Evolutionary conservation across 1,284 basidiomycete species (phyloP).

Genomic region (Volvariella surrecta): DNA sequence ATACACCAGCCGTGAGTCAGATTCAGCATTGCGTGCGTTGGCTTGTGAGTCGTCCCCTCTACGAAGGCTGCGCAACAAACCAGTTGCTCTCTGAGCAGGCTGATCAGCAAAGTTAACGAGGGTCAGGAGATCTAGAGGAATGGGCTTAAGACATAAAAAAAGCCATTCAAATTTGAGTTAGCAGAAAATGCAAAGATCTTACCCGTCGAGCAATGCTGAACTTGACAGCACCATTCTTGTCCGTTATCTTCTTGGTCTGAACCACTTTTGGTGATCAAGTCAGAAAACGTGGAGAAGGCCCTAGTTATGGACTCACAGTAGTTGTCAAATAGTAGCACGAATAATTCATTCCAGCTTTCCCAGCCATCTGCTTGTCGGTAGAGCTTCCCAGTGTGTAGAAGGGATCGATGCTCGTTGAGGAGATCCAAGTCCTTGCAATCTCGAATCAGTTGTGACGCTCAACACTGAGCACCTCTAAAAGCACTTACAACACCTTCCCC

Average conservation of each 20-base stretch:
- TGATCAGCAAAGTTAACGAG: conserved; percentile 77
- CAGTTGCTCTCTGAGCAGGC: conserved; percentile 54
- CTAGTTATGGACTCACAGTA: conserved; percentile 54
- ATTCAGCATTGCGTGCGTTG: conserved; percentile 29
- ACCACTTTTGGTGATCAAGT: conserved; percentile 48
- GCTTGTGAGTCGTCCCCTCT: conserved; percentile 21
- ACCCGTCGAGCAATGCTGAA: conserved; percentile 77
- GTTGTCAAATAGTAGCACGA: conserved; percentile 86
- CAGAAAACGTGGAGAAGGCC: neutral
- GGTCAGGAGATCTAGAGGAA: conserved; percentile 80
- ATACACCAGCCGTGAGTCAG: conserved; percentile 67
- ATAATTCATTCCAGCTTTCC: conserved; percentile 82
- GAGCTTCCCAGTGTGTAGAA: conserved; percentile 78
- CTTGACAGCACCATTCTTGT: conserved; percentile 64
- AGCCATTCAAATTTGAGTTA: neutral
- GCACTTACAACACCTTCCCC: conserved; percentile 67
- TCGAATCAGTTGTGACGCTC: conserved; percentile 3
- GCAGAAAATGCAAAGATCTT: conserved; percentile 18
- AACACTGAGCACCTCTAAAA: neutral
- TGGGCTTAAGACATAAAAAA: conserved; percentile 45
- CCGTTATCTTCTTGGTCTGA: conserved; percentile 70
- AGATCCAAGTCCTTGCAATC: conserved; percentile 82
- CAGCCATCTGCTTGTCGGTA: conserved; percentile 81
- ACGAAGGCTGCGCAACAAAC: conserved; percentile 48
- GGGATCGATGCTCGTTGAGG: conserved; percentile 69